A percentile compares a stretch with the other conserved stretches of the same genome.
These are phyloP conservation scores for Trametes maxima DNA, from an alignment of 768 basidiomycete species.

Conservation along the genomic window DNA sequence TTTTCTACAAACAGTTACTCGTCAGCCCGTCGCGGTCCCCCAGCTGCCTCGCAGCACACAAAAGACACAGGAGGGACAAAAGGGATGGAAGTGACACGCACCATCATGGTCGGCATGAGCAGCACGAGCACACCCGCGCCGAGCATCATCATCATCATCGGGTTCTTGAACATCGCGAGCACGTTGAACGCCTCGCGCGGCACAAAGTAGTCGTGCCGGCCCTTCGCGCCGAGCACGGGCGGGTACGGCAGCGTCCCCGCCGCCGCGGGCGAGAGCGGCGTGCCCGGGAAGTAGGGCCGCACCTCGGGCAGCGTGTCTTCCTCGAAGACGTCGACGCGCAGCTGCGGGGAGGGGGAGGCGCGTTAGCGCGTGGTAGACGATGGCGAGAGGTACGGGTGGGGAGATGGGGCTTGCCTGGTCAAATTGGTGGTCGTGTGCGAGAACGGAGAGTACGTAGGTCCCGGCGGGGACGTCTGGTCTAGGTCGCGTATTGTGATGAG, in stretches of 20 bases:
- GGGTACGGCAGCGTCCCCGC: slow-evolving; percentile 62
- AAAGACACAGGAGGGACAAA: slow-evolving; percentile 28
- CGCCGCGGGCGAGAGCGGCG: slow-evolving; percentile 63
- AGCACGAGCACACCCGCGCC: slow-evolving; percentile 67
- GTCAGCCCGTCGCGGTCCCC: neutral
- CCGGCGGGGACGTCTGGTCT: slow-evolving; percentile 73
- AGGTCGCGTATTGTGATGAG: neutral
- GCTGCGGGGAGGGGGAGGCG: slow-evolving; percentile 38
- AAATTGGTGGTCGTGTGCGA: slow-evolving; percentile 67
- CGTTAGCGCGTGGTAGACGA: slow-evolving; percentile 8
- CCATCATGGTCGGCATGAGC: slow-evolving; percentile 77
- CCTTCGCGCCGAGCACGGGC: slow-evolving; percentile 54
- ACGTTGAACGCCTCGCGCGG: slow-evolving; percentile 75
- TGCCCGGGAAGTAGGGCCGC: slow-evolving; percentile 66
- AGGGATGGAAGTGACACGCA: slow-evolving; percentile 32
- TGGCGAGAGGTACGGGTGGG: neutral
- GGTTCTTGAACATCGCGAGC: slow-evolving; percentile 75
- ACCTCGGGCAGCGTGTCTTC: slow-evolving; percentile 51
- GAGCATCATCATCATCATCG: slow-evolving; percentile 83
- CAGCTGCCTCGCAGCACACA: slow-evolving; percentile 40
- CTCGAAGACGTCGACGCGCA: slow-evolving; percentile 65
- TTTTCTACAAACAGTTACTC: slow-evolving; percentile 52
- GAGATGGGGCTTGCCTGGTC: slow-evolving; percentile 55
- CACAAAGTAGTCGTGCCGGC: slow-evolving; percentile 64
- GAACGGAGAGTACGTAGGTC: slow-evolving; percentile 67